These are phyloP conservation scores for Entrophospora sp. DNA, from an alignment of 192 early-diverging fungal genomes.

Conservation along the genomic window DNA sequence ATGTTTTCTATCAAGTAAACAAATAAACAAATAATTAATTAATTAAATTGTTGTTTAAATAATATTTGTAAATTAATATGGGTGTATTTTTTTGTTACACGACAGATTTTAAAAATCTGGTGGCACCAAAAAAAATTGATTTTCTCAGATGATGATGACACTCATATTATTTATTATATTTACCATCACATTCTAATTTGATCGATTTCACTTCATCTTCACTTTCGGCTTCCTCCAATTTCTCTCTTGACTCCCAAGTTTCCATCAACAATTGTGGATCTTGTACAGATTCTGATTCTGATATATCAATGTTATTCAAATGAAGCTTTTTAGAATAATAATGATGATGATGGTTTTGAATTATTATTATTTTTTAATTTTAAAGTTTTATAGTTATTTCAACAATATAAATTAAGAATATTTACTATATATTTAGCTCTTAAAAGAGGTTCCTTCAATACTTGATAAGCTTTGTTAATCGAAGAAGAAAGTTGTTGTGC, in stretches of 20 bases:
- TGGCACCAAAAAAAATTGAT: too few species aligned
- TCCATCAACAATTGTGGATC: conserved; percentile 75
- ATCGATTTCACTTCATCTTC: conserved; percentile 56
- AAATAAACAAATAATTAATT: too few species aligned
- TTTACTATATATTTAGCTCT: conserved; percentile 71
- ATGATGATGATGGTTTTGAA: background rate
- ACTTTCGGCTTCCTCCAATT: conserved; percentile 56
- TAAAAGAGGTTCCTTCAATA: conserved; percentile 65
- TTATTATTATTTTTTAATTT: too few species aligned
- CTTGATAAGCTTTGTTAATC: conserved; percentile 82
- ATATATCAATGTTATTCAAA: conserved; percentile 41
- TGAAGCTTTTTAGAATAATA: conserved; percentile 35
- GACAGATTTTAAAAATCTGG: too few species aligned
- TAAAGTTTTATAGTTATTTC: too few species aligned
- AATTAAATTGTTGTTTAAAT: background rate
- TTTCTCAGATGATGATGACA: too few species aligned
- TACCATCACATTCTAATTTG: conserved; percentile 54
- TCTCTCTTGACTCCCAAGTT: conserved; percentile 71
- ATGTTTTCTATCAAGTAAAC: conserved; percentile 53
- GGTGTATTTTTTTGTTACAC: too few species aligned
- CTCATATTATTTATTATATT: too few species aligned
- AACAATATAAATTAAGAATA: too few species aligned
- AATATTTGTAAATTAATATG: too few species aligned
- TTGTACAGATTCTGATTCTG: conserved; percentile 52
- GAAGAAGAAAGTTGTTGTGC: conserved; percentile 69